Evolutionary conservation across 2,329 filamentous ascomycete species (phyloP), one percentile per base, ranked within the genome.

Genomic region (Colletotrichum tofieldiae): DNA sequence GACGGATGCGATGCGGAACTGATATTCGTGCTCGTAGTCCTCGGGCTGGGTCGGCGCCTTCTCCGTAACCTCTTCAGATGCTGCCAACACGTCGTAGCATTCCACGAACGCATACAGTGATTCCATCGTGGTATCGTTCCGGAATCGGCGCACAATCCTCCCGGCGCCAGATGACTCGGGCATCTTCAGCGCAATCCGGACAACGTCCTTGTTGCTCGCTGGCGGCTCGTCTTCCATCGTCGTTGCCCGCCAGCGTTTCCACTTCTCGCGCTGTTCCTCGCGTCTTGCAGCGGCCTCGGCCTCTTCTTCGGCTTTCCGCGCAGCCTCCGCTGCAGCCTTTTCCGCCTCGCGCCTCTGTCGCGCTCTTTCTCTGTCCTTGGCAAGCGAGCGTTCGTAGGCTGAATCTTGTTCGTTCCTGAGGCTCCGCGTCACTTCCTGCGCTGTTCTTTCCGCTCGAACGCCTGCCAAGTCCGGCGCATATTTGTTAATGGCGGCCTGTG

Each of bases 31-130:
- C 75, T 91, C 86, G 79, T 96, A 98, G 16, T 84, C 89, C 29
- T 87, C 84, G 0, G 94, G 94, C 76, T 90, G 82, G 5, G 82
- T 78, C 1, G 72, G 67, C 77, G 60, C 63, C 74, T 45, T 75
- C 75, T 76, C 78, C 60, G 75, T 75, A 41, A 72, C 78, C 18
- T 73, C 75, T 23, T 81, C 81, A 29, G 78, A 81, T 2, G 83
- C 82, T 45, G 88, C 82, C 3, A 95, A 77, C 7, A 93, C 76
- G 64, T 94, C 91, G 79, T 95, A 92, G 83, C 96, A 98, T 79
- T 99, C 96, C 2, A 98, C 95, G 83, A 97, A 98, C 0, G 96
- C 96, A 81, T 98, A 98, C 7, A 99, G 84, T 78, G 98, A 95
- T 79, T 98, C 96, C 47, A 98, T 85, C 2, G 89, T 87, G 0